phyloP scores from a whole-genome alignment of 768 basidiomycete species.

The Boletus reticulatus region DNA sequence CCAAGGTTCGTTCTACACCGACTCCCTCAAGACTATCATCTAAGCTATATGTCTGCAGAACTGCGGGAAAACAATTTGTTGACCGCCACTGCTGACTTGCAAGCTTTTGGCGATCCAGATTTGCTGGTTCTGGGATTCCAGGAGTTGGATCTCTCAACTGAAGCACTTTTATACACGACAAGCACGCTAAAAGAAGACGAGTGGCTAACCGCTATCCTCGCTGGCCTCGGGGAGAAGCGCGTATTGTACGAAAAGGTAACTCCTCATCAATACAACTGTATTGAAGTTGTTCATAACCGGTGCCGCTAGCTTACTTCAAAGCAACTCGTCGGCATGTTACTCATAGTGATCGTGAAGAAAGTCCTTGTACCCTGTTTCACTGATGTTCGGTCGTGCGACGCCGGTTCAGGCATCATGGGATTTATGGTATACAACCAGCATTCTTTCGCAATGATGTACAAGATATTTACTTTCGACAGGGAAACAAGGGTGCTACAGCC shows the following conservation, averaged over 20 bases:
- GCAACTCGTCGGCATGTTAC: conserved; percentile 83
- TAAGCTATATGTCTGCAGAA: conserved; percentile 9
- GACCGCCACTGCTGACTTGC: conserved; percentile 10
- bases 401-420: conserved; percentile 76
- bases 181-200: conserved; percentile 64
- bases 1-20: conserved; percentile 15
- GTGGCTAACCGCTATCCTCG: conserved; percentile 65
- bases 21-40: not conserved
- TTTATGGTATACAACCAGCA: conserved; percentile 53
- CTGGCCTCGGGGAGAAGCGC: conserved; percentile 66
- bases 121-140: conserved; percentile 77
- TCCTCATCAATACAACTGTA: not conserved
- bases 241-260: conserved; percentile 64
- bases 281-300: not conserved
- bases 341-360: conserved; percentile 65
- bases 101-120: conserved; percentile 50
- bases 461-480: conserved; percentile 40
- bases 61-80: not conserved
- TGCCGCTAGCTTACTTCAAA: conserved; percentile 60
- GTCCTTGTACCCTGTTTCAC: conserved; percentile 47
- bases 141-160: conserved; percentile 75
- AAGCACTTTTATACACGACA: conserved; percentile 71
- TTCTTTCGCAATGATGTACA: not conserved
- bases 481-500: conserved; percentile 81
- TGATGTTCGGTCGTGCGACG: conserved; percentile 48